Percentiles rank a stretch among this genome's conserved stretches.
phyloP scores from a whole-genome alignment of 2,329 filamentous ascomycete species.

The Zymoseptoria ardabiliae region DNA sequence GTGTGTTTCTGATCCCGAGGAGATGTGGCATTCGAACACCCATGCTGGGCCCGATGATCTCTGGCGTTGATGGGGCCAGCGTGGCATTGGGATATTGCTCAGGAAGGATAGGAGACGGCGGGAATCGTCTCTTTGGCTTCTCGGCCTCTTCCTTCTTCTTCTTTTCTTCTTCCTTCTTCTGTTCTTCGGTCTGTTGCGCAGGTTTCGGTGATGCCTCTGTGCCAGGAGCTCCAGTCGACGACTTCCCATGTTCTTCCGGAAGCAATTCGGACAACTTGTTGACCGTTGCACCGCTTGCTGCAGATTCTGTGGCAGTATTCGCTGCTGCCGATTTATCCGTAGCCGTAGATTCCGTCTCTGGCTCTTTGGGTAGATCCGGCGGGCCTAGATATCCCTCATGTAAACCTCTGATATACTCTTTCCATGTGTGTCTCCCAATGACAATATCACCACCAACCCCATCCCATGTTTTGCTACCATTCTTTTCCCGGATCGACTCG shows the following conservation, averaged over 20 bases:
- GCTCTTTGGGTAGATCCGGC: conserved; percentile 51
- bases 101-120: conserved; percentile 65
- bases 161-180: conserved; percentile 23
- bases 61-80: conserved; percentile 59
- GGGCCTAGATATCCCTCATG: conserved; percentile 97
- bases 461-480: conserved; percentile 62
- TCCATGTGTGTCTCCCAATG: conserved; percentile 89
- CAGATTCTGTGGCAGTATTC: conserved; percentile 10
- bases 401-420: conserved; percentile 86
- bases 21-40: conserved; percentile 78
- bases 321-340: conserved; percentile 3
- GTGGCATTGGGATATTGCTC: conserved; percentile 61
- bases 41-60: conserved; percentile 63
- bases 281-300: conserved; percentile 23
- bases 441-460: conserved; percentile 78
- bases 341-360: conserved; percentile 14
- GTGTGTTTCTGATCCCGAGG: conserved; percentile 86
- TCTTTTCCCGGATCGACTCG: conserved; percentile 55
- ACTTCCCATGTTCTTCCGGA: not conserved
- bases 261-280: not conserved
- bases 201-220: not conserved
- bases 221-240: not conserved
- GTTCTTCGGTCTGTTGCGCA: conserved; percentile 9
- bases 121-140: conserved; percentile 50
- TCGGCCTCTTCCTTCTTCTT: conserved; percentile 30